Base-by-base conservation (phyloP, 1,284 basidiomycete species). In the Lentinula novae-zelandiae region DNA sequence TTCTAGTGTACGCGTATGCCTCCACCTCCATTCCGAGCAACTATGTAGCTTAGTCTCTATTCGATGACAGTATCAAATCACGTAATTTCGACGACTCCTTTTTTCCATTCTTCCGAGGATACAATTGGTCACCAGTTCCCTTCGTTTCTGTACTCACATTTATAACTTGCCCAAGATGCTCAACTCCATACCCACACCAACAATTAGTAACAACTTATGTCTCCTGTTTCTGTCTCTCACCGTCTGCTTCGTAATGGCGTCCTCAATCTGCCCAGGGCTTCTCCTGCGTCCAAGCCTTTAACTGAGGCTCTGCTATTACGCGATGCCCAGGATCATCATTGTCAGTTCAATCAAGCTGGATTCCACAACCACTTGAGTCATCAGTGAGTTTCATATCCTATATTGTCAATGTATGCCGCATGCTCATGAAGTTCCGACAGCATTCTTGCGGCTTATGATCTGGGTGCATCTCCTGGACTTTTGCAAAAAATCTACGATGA, bases 301-400 rank as follows among this genome's bases (percentile, higher is more conserved):
- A 72, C 75, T 0, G 79, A 86, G 64, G 70, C 75, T 17, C 73
- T 89, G 1, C 68, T 89, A 13, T 73, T 80, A 63, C 75, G 81
- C 65, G 87, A 89, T 66, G 77, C 82, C 52, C 73, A 82, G 60
- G 68, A 70, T 8, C 81, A 87, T 65, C 86, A 89, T 66, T 83
- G 82, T 64, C 85, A 83, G 67, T 86, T 78, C 65, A 76, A 79
- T 8, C 65, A 71, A 20, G 60, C 70, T 1, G 78, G 80, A 1
- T 77, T 85, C 50, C 86, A 90, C 67, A 89, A 89, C 67, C 87
- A 90, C 70, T 73, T 88, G n/a, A 78, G 76, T 60, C 82, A 83
- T 64, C 82, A 84, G 80, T 82, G 56, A 67, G 79, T 66, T 8
- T 40, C 10, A 33, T 48, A 17, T 12, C 38, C 1, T 46, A n/a